These are phyloP conservation scores for Allantophomopsis cytisporea DNA, from an alignment of 2,329 filamentous ascomycete genomes.

Conservation along the genomic window DNA sequence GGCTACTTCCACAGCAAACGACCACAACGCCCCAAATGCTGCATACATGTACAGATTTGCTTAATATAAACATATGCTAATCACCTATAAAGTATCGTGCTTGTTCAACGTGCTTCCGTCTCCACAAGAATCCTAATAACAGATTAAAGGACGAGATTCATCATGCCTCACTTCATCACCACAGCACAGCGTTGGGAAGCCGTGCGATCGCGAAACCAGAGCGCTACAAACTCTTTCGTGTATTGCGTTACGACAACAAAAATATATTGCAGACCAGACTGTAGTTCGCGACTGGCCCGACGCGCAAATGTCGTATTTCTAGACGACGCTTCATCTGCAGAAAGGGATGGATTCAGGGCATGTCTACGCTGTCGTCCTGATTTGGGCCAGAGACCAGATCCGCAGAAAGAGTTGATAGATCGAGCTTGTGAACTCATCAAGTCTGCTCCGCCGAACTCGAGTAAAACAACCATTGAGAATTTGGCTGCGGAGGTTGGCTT, in stretches of 20 bases:
- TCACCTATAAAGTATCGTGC: no score
- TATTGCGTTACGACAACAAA: conserved; percentile 33
- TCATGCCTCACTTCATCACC: conserved; percentile 5
- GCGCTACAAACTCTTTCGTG: conserved; percentile 26
- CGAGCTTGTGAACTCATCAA: conserved; percentile 20
- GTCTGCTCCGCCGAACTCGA: conserved; percentile 3
- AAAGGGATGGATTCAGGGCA: conserved; percentile 32
- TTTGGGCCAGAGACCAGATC: conserved; percentile 19
- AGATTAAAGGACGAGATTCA: no score
- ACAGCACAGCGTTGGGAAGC: conserved; percentile 11
- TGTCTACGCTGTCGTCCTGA: conserved; percentile 42
- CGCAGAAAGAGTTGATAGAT: conserved; percentile 27
- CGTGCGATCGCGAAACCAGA: conserved; percentile 19
- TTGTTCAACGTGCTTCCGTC: no score
- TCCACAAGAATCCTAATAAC: no score
- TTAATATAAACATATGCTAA: no score
- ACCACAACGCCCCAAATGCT: no score
- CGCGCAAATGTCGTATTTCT: conserved; percentile 46
- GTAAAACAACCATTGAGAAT: conserved; percentile 24
- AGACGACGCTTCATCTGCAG: conserved; percentile 28
- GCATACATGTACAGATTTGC: no score
- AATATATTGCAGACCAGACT: conserved; percentile 47
- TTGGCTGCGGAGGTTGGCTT: conserved; percentile 36
- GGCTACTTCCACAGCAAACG: no score
- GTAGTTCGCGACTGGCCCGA: conserved; percentile 43